Percentiles rank a stretch among this genome's conserved stretches.
phyloP scores from a whole-genome alignment of 2,329 filamentous ascomycete species.

The Westerdykella sp. region DNA sequence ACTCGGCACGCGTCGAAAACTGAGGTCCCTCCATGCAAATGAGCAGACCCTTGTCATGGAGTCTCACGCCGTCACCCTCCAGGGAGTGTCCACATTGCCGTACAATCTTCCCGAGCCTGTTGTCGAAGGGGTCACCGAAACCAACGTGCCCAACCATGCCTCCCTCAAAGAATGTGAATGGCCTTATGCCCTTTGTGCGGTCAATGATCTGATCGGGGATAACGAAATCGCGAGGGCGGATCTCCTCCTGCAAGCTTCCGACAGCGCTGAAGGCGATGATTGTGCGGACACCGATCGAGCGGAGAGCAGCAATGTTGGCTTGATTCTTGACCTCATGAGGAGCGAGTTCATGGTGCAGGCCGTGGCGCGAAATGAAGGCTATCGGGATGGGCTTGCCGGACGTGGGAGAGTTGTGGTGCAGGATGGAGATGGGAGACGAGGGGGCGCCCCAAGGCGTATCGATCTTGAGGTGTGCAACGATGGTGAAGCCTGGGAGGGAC shows the following conservation, averaged over 20 bases:
- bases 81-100: constrained; percentile 68
- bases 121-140: constrained; percentile 93
- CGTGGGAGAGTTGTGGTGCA: constrained; percentile 74
- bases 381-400: constrained; percentile 56
- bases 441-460: constrained; percentile 85
- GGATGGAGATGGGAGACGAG: constrained; percentile 71
- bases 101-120: constrained; percentile 67
- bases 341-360: constrained; percentile 77
- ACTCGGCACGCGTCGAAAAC: constrained; percentile 94
- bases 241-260: constrained; percentile 83
- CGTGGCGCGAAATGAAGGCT: constrained; percentile 92
- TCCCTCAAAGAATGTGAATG: constrained; percentile 92
- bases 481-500: constrained; percentile 78
- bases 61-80: constrained; percentile 73
- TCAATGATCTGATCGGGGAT: constrained; percentile 96
- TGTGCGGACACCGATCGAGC: constrained; percentile 79
- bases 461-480: constrained; percentile 70
- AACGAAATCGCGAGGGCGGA: constrained; percentile 94
- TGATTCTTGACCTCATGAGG: constrained; percentile 92
- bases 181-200: constrained; percentile 88
- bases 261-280: constrained; percentile 95
- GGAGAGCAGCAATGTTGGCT: constrained; percentile 97
- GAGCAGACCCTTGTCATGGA: constrained; percentile 79
- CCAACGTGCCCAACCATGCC: constrained; percentile 91
- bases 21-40: constrained; percentile 99